Conservation (phyloP, 768 basidiomycete species). For the Pseudohyphozyma bogoriensis region DNA sequence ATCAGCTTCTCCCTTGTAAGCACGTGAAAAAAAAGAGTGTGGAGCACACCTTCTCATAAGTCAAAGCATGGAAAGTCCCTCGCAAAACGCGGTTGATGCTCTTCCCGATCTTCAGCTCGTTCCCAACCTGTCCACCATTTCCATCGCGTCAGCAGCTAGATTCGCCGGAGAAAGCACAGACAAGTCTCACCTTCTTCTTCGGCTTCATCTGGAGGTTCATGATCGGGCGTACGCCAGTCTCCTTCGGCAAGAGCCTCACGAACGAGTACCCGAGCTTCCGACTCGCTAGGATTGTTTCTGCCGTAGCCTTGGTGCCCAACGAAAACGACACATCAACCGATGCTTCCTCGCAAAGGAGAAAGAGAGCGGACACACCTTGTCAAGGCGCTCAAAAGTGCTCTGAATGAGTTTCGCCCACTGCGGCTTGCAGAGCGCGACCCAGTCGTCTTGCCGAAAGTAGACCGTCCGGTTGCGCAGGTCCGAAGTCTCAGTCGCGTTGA, state of each 20-base stretch:
- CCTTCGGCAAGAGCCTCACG: conserved; percentile 83
- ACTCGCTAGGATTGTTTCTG: conserved; percentile 58
- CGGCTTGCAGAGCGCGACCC: conserved; percentile 72
- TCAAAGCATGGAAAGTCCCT: conserved; percentile 74
- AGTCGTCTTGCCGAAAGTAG: conserved; percentile 92
- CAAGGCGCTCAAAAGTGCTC: conserved; percentile 60
- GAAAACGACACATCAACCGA: too few relatives aligned
- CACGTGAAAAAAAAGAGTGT: background rate
- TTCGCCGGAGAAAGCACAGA: background rate
- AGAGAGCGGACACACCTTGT: conserved; percentile 54
- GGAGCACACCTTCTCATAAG: conserved; percentile 66
- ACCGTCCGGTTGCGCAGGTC: conserved; percentile 70
- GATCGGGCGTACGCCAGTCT: conserved; percentile 86
- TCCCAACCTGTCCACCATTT: background rate
- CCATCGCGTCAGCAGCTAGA: background rate
- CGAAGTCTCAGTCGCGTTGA: conserved; percentile 87
- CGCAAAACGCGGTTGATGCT: conserved; percentile 84
- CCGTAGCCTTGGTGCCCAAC: conserved; percentile 42
- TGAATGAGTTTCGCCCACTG: conserved; percentile 62
- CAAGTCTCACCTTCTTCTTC: conserved; percentile 27
- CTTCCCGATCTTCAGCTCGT: conserved; percentile 40
- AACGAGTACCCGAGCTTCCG: conserved; percentile 72
- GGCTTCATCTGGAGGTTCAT: conserved; percentile 61
- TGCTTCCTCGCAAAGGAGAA: background rate
- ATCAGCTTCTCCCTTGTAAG: background rate